Evolutionary conservation across 2,329 filamentous ascomycete genomes (phyloP).

Genomic region (Colletotrichum theobromicola): DNA sequence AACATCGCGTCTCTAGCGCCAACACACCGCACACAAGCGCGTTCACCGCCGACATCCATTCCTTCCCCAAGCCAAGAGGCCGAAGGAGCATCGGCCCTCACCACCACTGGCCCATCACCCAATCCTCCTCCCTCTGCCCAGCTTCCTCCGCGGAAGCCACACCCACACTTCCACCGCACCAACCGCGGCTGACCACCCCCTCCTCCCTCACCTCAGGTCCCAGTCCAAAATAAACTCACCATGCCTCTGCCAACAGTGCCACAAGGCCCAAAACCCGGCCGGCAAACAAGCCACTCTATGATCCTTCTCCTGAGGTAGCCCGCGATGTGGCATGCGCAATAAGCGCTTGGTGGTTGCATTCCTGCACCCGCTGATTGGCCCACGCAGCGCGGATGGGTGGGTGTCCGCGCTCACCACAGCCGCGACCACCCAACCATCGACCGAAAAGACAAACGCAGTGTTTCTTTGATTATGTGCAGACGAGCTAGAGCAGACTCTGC

Average conservation of each 20-base stretch:
- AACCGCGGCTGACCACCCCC: background rate
- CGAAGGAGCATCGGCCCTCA: accelerated
- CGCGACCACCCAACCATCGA: background rate
- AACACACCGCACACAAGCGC: background rate
- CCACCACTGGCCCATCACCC: background rate
- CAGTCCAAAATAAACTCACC: background rate
- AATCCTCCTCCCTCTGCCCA: background rate
- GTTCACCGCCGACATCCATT: background rate
- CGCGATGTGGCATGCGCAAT: background rate
- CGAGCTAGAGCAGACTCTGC: background rate
- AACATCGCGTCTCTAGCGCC: background rate
- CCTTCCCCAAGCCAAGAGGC: background rate
- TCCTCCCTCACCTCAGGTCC: background rate
- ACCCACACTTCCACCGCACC: background rate
- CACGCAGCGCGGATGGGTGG: background rate
- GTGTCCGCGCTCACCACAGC: background rate
- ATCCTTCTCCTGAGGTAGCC: background rate
- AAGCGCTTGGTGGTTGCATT: background rate
- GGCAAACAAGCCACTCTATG: background rate
- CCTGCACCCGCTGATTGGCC: background rate
- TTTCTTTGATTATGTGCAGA: background rate
- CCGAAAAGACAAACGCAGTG: background rate
- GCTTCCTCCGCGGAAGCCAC: background rate
- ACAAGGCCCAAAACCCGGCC: background rate
- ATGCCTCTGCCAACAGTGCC: background rate